Evolutionary conservation across 2,329 filamentous ascomycete genomes (phyloP).

Genomic region (Pyricularia grisea): DNA sequence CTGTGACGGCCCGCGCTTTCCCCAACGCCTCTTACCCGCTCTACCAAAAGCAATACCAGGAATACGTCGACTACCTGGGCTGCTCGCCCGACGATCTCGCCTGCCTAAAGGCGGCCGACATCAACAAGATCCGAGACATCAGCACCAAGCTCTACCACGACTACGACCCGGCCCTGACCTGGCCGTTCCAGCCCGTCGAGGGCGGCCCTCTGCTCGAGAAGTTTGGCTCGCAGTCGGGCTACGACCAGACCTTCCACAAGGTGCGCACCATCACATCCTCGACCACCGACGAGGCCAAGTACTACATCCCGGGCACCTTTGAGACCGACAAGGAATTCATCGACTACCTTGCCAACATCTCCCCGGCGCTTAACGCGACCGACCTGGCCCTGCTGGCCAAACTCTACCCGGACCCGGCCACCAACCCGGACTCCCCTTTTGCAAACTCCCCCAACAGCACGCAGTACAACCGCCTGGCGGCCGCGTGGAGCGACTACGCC

Average conservation of each 20-base stretch:
- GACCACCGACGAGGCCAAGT: conserved; percentile 31
- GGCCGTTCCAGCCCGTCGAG: conserved; percentile 48
- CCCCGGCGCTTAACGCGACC: conserved; percentile 24
- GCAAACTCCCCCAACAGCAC: conserved; percentile 24
- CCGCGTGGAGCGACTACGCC: conserved; percentile 44
- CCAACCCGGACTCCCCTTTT: conserved; percentile 22
- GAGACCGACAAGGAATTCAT: conserved; percentile 22
- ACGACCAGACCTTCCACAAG: conserved; percentile 17
- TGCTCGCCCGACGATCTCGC: neutral
- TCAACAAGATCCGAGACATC: neutral
- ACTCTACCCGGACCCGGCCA: conserved; percentile 30
- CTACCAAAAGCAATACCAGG: neutral
- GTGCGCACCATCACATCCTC: conserved; percentile 31
- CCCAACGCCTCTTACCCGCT: neutral
- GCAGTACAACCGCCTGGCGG: conserved; percentile 45
- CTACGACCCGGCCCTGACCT: conserved; percentile 25
- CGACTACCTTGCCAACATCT: conserved; percentile 26
- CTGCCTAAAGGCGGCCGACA: neutral
- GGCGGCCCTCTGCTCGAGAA: conserved; percentile 18
- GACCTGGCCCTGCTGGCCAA: conserved; percentile 24
- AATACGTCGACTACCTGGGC: neutral
- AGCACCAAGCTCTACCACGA: conserved; percentile 17
- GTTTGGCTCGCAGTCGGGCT: conserved; percentile 17
- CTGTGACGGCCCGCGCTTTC: neutral
- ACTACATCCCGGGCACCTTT: conserved; percentile 30